Percentiles rank a stretch among this genome's conserved stretches.
Conservation (phyloP, 306 rosid species). For the Dryas alaskensis region DNA sequence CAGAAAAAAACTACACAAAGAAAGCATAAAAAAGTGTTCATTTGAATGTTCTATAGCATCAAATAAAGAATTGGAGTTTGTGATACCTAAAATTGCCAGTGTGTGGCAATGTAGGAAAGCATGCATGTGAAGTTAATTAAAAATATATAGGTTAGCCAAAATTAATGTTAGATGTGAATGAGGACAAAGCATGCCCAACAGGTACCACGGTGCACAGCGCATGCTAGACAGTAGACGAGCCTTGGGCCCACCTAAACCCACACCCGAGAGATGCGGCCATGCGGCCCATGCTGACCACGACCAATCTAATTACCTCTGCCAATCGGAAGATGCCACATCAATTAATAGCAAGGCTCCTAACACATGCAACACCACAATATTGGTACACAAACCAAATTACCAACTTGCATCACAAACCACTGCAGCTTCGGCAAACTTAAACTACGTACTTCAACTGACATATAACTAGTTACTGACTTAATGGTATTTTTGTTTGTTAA, state of each 20-base stretch:
- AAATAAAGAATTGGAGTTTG: background rate
- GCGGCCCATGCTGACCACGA: too few relatives aligned
- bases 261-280: slow-evolving; percentile 8
- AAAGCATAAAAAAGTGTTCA: background rate
- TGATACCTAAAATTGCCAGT: background rate
- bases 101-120: slow-evolving; percentile 20
- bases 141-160: slow-evolving; percentile 33
- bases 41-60: background rate
- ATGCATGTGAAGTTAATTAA: slow-evolving; percentile 14
- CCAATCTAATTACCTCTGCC: too few relatives aligned
- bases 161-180: slow-evolving; percentile 22
- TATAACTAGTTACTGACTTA: too few relatives aligned
- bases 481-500: too few relatives aligned
- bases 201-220: slow-evolving; percentile 59
- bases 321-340: too few relatives aligned
- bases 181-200: slow-evolving; percentile 75
- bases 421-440: too few relatives aligned
- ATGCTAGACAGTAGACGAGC: slow-evolving; percentile 66
- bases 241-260: slow-evolving; percentile 66
- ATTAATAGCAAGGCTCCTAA: too few relatives aligned
- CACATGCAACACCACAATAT: too few relatives aligned
- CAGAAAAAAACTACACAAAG: too few relatives aligned
- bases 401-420: too few relatives aligned
- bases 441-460: too few relatives aligned
- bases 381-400: too few relatives aligned